Conservation (phyloP, 257 asterid species). For the Petrea volubilis region DNA sequence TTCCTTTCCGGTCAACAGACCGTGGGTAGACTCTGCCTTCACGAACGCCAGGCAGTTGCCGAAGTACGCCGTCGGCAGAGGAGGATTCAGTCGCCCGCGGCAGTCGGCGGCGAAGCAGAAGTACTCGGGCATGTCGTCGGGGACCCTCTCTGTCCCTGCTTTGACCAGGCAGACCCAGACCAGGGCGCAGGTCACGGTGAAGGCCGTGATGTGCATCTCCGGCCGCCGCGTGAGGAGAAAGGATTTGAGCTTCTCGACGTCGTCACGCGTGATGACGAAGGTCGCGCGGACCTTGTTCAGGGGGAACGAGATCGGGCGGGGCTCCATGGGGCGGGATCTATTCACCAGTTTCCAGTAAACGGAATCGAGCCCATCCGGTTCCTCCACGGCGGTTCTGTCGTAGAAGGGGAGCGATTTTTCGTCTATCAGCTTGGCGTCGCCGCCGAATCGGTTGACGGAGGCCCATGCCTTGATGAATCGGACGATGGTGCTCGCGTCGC, state of each 20-base stretch:
- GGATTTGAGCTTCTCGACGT: constrained; percentile 35
- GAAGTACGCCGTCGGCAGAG: constrained; percentile 36
- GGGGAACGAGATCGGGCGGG: constrained; percentile 24
- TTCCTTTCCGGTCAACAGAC: constrained; percentile 25
- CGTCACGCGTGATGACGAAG: constrained; percentile 29
- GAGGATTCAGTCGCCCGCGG: constrained; percentile 39
- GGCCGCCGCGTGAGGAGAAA: constrained; percentile 23
- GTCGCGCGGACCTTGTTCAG: constrained; percentile 42
- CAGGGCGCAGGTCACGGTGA: constrained; percentile 41
- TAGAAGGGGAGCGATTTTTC: constrained; percentile 34
- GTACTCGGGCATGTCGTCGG: constrained; percentile 34
- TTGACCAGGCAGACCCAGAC: constrained; percentile 44
- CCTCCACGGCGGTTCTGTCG: constrained; percentile 37
- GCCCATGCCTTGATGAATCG: constrained; percentile 47
- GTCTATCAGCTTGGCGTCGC: constrained; percentile 32
- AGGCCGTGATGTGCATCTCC: constrained; percentile 36
- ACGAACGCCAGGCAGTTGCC: constrained; percentile 39
- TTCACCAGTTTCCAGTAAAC: constrained; percentile 26
- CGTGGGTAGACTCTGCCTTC: constrained; percentile 26
- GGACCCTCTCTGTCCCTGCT: constrained; percentile 24
- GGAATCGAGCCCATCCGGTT: constrained; percentile 29
- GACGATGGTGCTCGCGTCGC: constrained; percentile 47
- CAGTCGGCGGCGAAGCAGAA: constrained; percentile 42
- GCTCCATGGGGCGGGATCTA: constrained; percentile 15
- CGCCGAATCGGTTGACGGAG: constrained; percentile 33